A percentile compares a stretch with the other conserved stretches of the same genome.
Conservation (phyloP, 208 protist genomes). For the Trypanosoma caninum region DNA sequence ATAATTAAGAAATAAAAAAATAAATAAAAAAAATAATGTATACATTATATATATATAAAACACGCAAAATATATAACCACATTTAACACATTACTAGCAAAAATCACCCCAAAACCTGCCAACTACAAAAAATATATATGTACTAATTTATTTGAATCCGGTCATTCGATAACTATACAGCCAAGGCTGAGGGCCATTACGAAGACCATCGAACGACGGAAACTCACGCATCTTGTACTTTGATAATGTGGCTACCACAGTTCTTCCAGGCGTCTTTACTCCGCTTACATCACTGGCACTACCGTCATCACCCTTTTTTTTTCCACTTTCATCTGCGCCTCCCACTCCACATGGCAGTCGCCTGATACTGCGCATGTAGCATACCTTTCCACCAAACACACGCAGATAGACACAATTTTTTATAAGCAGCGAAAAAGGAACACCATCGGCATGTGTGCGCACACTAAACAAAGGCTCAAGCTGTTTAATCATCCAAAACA, state of each 20-base stretch:
- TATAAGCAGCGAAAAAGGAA: conserved; percentile 77
- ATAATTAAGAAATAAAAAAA: too few species aligned
- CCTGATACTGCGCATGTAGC: conserved; percentile 75
- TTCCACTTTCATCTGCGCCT: not conserved
- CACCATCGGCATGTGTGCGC: conserved; percentile 51
- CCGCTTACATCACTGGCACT: not conserved
- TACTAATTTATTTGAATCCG: too few species aligned
- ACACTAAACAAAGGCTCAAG: conserved; percentile 60
- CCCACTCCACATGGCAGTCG: conserved; percentile 12
- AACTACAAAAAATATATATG: too few species aligned
- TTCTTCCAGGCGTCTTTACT: not conserved
- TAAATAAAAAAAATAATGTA: too few species aligned
- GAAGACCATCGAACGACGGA: conserved; percentile 69
- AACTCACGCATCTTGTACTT: conserved; percentile 87
- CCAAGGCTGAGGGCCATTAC: conserved; percentile 81
- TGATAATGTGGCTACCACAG: conserved; percentile 33
- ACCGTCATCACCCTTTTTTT: not conserved
- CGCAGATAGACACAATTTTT: conserved; percentile 77
- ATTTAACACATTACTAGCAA: too few species aligned
- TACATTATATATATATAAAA: too few species aligned
- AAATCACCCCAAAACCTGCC: too few species aligned
- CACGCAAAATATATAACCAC: too few species aligned
- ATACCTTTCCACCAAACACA: conserved; percentile 51
- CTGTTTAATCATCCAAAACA: conserved; percentile 51
- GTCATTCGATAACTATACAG: conserved; percentile 53